A percentile compares a stretch with the other conserved stretches of the same genome.
These are phyloP conservation scores for Cercospora zeina DNA, from an alignment of 2,329 filamentous ascomycete genomes.

Conservation along the genomic window DNA sequence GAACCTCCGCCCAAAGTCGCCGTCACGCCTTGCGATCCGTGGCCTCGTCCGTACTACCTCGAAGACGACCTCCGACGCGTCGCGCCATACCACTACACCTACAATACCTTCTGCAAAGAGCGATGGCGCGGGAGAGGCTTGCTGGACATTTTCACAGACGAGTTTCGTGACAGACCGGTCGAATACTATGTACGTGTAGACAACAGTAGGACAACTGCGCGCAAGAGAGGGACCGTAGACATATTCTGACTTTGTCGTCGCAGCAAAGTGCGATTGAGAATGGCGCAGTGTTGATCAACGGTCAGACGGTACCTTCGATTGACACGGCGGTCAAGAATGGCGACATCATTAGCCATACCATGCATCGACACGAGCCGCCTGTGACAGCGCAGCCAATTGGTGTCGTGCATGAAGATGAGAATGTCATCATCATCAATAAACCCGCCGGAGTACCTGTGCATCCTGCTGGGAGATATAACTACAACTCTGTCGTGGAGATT, in stretches of 20 bases:
- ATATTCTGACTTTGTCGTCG: constrained; percentile 32
- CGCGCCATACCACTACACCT: constrained; percentile 85
- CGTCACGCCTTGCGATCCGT: constrained; percentile 58
- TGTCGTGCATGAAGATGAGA: constrained; percentile 86
- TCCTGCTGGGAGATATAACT: constrained; percentile 91
- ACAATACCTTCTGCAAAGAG: constrained; percentile 93
- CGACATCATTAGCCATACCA: constrained; percentile 85
- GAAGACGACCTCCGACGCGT: constrained; percentile 82
- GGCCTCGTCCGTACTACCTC: constrained; percentile 74
- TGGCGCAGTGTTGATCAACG: constrained; percentile 79
- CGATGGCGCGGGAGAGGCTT: constrained; percentile 82
- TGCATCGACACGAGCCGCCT: constrained; percentile 93
- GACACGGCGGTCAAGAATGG: constrained; percentile 80
- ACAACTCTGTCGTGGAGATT: constrained; percentile 92
- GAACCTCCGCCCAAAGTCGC: constrained; percentile 52
- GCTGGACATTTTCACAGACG: constrained; percentile 83
- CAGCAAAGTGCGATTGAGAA: constrained; percentile 73
- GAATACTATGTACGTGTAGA: constrained; percentile 73
- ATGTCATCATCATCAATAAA: constrained; percentile 96
- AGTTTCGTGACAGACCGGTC: constrained; percentile 83
- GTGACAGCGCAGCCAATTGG: constrained; percentile 77
- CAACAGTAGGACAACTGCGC: background rate
- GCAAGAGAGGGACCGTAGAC: constrained; percentile 27
- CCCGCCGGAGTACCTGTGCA: constrained; percentile 93
- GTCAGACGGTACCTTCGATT: constrained; percentile 64